A percentile compares a stretch with the other conserved stretches of the same genome.
Conservation (phyloP, 805 yeast genomes). For the Cyberlindnera veronae region DNA sequence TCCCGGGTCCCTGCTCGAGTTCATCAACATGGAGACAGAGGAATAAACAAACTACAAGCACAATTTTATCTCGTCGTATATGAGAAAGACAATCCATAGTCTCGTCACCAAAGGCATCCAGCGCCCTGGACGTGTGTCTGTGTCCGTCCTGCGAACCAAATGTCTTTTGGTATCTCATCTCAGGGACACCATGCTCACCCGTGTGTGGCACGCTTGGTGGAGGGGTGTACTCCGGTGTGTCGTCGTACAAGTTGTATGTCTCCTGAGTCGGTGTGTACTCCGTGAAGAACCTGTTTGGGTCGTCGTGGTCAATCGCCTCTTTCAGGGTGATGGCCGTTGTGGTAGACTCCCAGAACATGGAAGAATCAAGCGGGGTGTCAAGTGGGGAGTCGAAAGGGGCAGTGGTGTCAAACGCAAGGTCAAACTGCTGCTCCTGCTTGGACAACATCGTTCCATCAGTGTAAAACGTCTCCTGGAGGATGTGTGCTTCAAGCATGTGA, state of each 20-base stretch:
- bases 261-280: not conserved
- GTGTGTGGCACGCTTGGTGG: not conserved
- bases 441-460: not conserved
- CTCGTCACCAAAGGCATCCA: not conserved
- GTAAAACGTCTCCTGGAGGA: constrained; percentile 4
- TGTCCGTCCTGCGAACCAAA: constrained; percentile 13
- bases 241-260: not conserved
- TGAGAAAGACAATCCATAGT: not conserved
- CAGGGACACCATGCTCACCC: constrained; percentile 6
- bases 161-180: constrained; percentile 13
- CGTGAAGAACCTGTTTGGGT: constrained; percentile 1
- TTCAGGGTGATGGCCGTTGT: not conserved
- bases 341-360: not conserved
- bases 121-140: constrained; percentile 6
- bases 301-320: not conserved
- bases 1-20: constrained; percentile 10
- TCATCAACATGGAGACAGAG: not conserved
- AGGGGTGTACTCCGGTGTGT: not conserved
- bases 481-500: constrained; percentile 10
- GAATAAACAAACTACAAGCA: too few species aligned
- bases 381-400: not conserved
- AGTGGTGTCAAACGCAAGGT: not conserved
- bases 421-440: not conserved
- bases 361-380: not conserved
- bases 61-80: constrained; percentile 6